A percentile compares a stretch with the other conserved stretches of the same genome.
These are phyloP conservation scores for Malus fusca DNA, from an alignment of 306 rosid genomes.

Conservation along the genomic window DNA sequence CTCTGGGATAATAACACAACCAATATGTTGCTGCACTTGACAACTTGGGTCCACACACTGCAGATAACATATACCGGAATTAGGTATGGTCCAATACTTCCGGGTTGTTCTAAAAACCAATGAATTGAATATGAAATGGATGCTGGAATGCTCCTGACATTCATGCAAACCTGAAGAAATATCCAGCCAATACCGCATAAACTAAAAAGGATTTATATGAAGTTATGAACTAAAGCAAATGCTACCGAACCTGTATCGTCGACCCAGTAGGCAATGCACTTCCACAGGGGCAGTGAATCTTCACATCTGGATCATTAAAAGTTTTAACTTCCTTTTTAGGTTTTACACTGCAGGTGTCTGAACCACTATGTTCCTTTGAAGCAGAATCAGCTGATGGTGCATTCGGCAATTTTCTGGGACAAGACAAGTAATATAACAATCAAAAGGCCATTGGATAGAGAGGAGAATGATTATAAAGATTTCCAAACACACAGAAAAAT, in stretches of 20 bases:
- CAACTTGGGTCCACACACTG: constrained; percentile 90
- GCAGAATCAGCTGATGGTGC: constrained; percentile 78
- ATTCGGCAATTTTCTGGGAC: constrained; percentile 78
- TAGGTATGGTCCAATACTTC: neutral
- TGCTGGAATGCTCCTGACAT: neutral
- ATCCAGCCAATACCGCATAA: neutral
- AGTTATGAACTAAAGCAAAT: constrained; percentile 5
- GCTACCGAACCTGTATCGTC: constrained; percentile 51
- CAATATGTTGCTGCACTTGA: constrained; percentile 81
- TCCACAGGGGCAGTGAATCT: constrained; percentile 88
- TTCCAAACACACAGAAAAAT: neutral
- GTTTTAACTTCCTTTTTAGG: constrained; percentile 62
- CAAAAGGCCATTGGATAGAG: neutral
- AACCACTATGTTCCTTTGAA: constrained; percentile 65
- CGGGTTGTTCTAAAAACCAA: neutral
- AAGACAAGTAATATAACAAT: neutral
- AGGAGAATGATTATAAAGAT: neutral
- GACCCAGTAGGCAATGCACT: constrained; percentile 60
- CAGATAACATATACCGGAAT: constrained; percentile 12
- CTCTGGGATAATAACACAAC: constrained; percentile 83
- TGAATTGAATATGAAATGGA: neutral
- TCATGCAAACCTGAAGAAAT: neutral
- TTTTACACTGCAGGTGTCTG: constrained; percentile 75
- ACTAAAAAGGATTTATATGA: neutral
- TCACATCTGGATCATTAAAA: constrained; percentile 39